A percentile compares a stretch with the other conserved stretches of the same genome.
Evolutionary conservation across 305 asterid species (phyloP).

Genomic region (Rubia balearica): DNA sequence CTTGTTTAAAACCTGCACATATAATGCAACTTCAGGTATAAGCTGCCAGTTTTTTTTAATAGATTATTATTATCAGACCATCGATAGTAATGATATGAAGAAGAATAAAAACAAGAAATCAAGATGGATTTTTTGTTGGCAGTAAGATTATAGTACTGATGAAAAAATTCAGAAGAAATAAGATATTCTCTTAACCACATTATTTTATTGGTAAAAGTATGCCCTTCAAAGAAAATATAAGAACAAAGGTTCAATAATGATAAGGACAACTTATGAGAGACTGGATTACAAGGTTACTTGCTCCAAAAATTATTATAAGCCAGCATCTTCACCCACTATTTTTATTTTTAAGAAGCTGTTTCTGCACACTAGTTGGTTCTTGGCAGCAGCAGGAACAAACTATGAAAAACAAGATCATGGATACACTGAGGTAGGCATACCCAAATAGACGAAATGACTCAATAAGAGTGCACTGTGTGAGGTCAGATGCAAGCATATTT

Average conservation of each 20-base stretch:
- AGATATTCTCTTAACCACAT: neutral
- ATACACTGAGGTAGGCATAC: slow-evolving; percentile 1
- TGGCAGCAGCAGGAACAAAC: slow-evolving; percentile 4
- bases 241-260: neutral
- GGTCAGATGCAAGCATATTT: neutral
- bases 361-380: neutral
- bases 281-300: neutral
- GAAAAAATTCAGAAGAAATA: neutral
- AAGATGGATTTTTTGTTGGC: neutral
- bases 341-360: neutral
- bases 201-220: neutral
- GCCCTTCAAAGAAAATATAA: neutral
- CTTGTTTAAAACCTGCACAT: slow-evolving; percentile 88
- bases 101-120: neutral
- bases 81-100: neutral
- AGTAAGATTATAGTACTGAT: neutral
- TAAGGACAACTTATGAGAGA: neutral
- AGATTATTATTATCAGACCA: neutral
- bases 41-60: neutral
- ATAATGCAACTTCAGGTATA: slow-evolving; percentile 14
- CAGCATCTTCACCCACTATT: neutral
- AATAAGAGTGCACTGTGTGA: neutral
- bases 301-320: neutral
- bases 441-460: neutral
- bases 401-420: neutral